Evolutionary conservation across 2,329 filamentous ascomycete species (phyloP), one percentile per base, ranked within the genome.

Genomic region (Monosporascus sp.): DNA sequence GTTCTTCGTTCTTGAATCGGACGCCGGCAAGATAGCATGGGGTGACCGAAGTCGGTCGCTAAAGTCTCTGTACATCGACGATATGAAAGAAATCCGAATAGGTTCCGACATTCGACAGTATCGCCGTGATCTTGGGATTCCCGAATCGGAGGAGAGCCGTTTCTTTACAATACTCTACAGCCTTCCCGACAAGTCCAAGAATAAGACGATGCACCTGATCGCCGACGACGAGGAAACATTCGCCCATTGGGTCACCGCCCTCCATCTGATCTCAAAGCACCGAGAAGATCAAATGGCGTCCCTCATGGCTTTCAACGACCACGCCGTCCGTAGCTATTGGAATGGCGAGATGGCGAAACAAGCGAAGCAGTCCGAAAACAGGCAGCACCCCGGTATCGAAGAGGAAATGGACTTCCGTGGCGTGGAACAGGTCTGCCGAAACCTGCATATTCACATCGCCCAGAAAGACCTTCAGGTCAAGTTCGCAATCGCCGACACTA

Each of bases 111-210:
- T 93, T 18, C 84, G 89, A 53, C 93, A 96, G 67, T 96, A 96
- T 67, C 87, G 90, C 43, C 85, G 93, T 63, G 92, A 97, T 68
- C 89, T 88, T 65, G 83, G 84, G 39, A 75, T 94, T 22, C 74
- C 85, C 1, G 81, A 86, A 49, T 75, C 82, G 6, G 81, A 84
- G 39, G 87, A 92, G 62, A 73, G 79, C 7, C 83, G 84, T 15
- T 96, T 92, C 82, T 93, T 97, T 65, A 95, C 92, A 27, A 90
- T 99, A 59, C 82, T 96, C 50, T 97, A 96, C 69, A 83, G 84
- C 1, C 81, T 90, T 38, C 85, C 88, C 0, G 88, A 90, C 61
- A 87, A 86, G 56, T 86, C 87, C 8, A 93, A 90, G 66, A 87
- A 84, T 63, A 96, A 97, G 70, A 87, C 87, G 8, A 84, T 97